These are phyloP conservation scores for Leptographium wingfieldii DNA, from an alignment of 2,329 filamentous ascomycete genomes.

Conservation along the genomic window DNA sequence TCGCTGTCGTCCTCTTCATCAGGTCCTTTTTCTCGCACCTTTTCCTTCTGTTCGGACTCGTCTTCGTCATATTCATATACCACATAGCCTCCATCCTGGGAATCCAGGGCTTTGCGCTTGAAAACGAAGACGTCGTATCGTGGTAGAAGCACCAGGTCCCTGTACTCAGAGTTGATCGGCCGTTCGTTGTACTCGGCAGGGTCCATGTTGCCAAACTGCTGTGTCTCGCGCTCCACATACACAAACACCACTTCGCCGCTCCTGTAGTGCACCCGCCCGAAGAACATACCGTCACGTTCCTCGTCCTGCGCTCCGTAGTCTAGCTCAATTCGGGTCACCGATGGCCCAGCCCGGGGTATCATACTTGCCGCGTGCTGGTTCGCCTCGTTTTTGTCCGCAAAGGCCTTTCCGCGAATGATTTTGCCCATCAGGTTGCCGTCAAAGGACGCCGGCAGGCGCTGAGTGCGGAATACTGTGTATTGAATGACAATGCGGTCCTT, in stretches of 20 bases:
- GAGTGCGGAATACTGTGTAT: constrained; percentile 11
- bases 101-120: background rate
- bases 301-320: constrained; percentile 3
- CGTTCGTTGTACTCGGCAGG: constrained; percentile 1
- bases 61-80: constrained; percentile 4
- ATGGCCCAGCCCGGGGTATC: background rate
- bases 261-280: constrained; percentile 1
- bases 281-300: constrained; percentile 10
- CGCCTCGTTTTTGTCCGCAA: constrained; percentile 9
- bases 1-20: background rate
- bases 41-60: background rate
- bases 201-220: constrained; percentile 8
- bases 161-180: background rate
- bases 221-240: constrained; percentile 9
- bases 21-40: background rate
- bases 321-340: constrained; percentile 3
- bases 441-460: background rate
- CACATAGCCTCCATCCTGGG: background rate
- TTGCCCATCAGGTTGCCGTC: background rate
- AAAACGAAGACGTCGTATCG: constrained; percentile 11
- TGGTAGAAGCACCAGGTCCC: constrained; percentile 1
- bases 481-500: constrained; percentile 4
- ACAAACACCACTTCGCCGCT: constrained; percentile 1
- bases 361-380: constrained; percentile 5
- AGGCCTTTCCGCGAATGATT: constrained; percentile 4